These are phyloP conservation scores for Phyllosticta citrichinensis DNA, from an alignment of 2,329 filamentous ascomycete genomes.

Conservation along the genomic window DNA sequence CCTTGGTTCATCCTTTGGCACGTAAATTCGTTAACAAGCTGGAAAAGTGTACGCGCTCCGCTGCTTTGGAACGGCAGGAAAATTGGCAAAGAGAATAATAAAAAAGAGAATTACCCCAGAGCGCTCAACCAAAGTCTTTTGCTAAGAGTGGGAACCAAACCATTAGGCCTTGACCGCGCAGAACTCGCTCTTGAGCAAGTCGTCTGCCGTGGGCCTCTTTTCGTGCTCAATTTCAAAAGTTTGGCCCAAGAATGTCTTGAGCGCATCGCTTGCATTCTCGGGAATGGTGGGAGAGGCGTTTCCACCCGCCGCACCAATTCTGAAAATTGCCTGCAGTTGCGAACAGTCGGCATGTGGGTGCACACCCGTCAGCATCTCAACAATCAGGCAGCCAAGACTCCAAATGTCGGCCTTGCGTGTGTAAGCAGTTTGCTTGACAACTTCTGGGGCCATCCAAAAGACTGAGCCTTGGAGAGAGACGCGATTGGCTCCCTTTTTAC, in stretches of 20 bases:
- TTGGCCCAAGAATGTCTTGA: constrained; percentile 69
- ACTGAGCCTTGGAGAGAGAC: constrained; percentile 88
- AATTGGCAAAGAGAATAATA: not conserved
- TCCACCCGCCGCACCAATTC: constrained; percentile 68
- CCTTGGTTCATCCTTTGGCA: not conserved
- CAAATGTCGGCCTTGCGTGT: constrained; percentile 98
- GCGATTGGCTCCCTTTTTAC: constrained; percentile 49
- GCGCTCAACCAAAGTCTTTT: not conserved
- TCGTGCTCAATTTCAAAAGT: constrained; percentile 97
- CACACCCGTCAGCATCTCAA: constrained; percentile 97
- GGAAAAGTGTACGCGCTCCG: not conserved
- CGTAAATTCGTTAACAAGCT: not conserved
- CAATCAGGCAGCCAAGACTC: constrained; percentile 91
- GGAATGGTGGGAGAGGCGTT: constrained; percentile 83
- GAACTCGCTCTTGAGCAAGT: constrained; percentile 76
- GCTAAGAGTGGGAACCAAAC: not conserved
- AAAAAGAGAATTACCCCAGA: not conserved
- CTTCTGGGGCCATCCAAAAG: constrained; percentile 99
- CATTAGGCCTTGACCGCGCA: constrained; percentile 57
- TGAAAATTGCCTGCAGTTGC: constrained; percentile 96
- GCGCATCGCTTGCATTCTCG: constrained; percentile 74
- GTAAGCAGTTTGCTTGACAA: constrained; percentile 95
- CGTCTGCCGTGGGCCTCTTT: constrained; percentile 81
- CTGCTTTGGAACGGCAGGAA: not conserved
- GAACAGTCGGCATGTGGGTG: constrained; percentile 97